Evolutionary conservation across 1,284 basidiomycete species (phyloP).

Genomic region (Ceratobasidium papillatum): DNA sequence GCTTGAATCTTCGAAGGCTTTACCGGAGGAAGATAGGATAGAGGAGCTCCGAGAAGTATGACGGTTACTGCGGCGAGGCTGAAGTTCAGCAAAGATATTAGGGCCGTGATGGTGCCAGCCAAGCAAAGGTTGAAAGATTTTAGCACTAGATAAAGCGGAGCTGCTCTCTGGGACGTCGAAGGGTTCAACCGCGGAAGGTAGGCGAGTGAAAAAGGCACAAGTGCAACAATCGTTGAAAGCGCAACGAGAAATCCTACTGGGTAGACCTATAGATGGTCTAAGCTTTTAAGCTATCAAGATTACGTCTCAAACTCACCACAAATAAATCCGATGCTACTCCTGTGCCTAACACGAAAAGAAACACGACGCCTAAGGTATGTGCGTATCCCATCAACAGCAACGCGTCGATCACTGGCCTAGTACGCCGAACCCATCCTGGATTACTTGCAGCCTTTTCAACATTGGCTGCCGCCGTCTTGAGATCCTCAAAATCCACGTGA

Average conservation of each 20-base stretch:
- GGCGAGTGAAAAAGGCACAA: slow-evolving; percentile 32
- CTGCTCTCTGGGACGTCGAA: slow-evolving; percentile 46
- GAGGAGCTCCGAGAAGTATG: slow-evolving; percentile 61
- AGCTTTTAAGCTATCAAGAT: slow-evolving; percentile 62
- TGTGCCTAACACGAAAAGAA: slow-evolving; percentile 34
- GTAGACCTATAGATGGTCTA: slow-evolving; percentile 55
- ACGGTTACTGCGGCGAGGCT: slow-evolving; percentile 80
- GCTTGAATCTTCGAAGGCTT: not conserved
- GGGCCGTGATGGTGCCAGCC: slow-evolving; percentile 83
- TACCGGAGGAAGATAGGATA: slow-evolving; percentile 31
- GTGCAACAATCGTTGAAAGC: slow-evolving; percentile 47
- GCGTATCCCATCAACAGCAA: slow-evolving; percentile 60
- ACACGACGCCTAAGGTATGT: slow-evolving; percentile 42
- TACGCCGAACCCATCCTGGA: slow-evolving; percentile 49
- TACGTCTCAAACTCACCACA: slow-evolving; percentile 44
- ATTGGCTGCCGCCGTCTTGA: not conserved
- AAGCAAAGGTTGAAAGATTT: slow-evolving; percentile 78
- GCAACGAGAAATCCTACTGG: slow-evolving; percentile 47
- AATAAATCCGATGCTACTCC: slow-evolving; percentile 39
- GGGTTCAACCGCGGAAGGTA: slow-evolving; percentile 25
- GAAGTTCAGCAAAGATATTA: slow-evolving; percentile 88
- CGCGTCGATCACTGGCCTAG: slow-evolving; percentile 58
- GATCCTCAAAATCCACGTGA: slow-evolving; percentile 48
- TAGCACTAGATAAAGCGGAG: slow-evolving; percentile 62
- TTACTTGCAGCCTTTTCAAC: slow-evolving; percentile 25